These are phyloP conservation scores for Populus hybrid DNA, from an alignment of 441 rosid species.

Conservation along the genomic window DNA sequence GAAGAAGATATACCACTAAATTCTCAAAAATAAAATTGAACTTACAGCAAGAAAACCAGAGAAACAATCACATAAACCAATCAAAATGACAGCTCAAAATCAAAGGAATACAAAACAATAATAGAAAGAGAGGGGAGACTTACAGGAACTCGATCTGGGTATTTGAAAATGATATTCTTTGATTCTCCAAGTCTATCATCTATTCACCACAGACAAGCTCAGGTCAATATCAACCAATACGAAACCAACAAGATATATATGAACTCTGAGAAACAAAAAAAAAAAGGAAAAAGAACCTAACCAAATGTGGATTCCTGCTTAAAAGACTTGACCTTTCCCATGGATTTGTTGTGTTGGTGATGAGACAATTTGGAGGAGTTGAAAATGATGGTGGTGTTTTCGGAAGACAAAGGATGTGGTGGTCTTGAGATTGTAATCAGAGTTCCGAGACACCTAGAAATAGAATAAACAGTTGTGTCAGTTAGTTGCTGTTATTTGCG, in stretches of 20 bases:
- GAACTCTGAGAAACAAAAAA: not conserved
- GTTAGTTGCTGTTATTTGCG: not conserved
- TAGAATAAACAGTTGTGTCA: not conserved
- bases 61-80: not conserved
- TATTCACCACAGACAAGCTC: not conserved
- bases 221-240: not conserved
- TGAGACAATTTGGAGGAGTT: not conserved
- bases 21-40: not conserved
- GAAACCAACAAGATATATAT: not conserved
- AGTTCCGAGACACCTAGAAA: not conserved
- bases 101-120: not conserved
- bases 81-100: not conserved
- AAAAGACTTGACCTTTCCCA: slow-evolving; percentile 17
- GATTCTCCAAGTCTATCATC: slow-evolving; percentile 42
- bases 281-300: not conserved
- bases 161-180: slow-evolving; percentile 30
- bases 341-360: not conserved
- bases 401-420: not conserved
- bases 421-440: not conserved
- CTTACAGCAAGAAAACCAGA: not conserved
- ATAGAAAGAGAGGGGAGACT: not conserved
- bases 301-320: slow-evolving; percentile 8
- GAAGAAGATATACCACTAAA: not conserved
- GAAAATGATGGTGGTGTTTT: not conserved
- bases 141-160: slow-evolving; percentile 47